A percentile compares a stretch with the other conserved stretches of the same genome.
Evolutionary conservation across 371 early-diverging fungal genomes (phyloP).

Genomic region (Massospora cicadina): DNA sequence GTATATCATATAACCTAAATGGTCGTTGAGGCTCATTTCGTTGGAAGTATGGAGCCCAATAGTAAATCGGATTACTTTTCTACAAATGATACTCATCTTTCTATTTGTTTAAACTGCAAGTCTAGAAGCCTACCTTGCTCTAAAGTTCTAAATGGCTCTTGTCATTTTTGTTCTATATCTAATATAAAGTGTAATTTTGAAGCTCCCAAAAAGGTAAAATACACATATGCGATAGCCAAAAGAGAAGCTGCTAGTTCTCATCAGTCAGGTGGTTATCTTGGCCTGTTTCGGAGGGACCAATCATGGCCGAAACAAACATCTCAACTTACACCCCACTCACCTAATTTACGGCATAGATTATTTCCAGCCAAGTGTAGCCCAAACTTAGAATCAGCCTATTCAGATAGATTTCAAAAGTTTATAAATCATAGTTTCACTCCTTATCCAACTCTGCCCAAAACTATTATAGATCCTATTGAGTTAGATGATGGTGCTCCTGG

Average conservation of each 20-base stretch:
- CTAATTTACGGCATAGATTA: neutral
- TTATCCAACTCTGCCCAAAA: neutral
- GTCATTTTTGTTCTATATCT: neutral
- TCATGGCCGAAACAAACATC: neutral
- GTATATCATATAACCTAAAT: neutral
- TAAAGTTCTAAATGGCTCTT: neutral
- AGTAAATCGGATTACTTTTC: neutral
- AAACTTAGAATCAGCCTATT: neutral
- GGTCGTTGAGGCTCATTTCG: neutral
- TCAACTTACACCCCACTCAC: neutral
- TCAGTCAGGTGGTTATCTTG: neutral
- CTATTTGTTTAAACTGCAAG: neutral
- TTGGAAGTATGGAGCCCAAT: neutral
- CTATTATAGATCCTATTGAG: neutral
- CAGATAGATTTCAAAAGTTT: neutral
- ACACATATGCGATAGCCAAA: neutral
- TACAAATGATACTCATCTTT: neutral
- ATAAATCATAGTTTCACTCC: neutral
- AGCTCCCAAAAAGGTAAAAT: neutral
- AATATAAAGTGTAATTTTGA: neutral
- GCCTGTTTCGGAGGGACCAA: neutral
- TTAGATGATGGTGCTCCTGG: neutral
- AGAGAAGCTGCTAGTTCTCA: neutral
- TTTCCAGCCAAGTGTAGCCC: neutral
- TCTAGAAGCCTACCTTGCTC: neutral